Evolutionary conservation across 139 green algal species (phyloP).

Genomic region (Medakamo hakoo): DNA sequence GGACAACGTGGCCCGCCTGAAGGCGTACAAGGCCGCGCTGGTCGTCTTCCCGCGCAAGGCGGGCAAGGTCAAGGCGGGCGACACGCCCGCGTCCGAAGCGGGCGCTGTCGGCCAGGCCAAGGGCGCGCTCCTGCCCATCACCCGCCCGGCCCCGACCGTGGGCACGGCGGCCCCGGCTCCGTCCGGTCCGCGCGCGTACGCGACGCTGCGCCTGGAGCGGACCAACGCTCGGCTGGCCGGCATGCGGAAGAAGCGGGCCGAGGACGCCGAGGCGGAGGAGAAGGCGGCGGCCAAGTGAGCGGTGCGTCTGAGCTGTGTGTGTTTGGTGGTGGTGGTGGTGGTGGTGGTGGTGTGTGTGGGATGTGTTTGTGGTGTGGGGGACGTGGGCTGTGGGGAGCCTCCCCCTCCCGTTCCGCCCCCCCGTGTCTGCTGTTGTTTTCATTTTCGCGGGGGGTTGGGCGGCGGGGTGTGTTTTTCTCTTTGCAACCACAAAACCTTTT

Average conservation of each 20-base stretch:
- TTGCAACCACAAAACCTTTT: too few species aligned
- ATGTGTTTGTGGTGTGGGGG: not conserved
- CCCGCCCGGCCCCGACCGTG: constrained; percentile 25
- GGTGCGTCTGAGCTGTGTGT: not conserved
- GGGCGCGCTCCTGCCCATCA: constrained; percentile 50
- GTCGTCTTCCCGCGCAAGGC: constrained; percentile 82
- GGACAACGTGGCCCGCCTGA: constrained; percentile 84
- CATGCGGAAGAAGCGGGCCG: constrained; percentile 66
- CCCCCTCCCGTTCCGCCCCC: too few species aligned
- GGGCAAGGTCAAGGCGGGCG: constrained; percentile 88
- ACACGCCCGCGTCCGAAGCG: constrained; percentile 57
- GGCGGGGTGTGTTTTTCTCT: too few species aligned
- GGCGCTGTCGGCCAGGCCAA: constrained; percentile 32
- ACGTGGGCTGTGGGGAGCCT: too few species aligned
- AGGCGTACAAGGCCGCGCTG: constrained; percentile 92
- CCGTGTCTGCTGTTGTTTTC: too few species aligned
- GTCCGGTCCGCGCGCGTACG: constrained; percentile 56
- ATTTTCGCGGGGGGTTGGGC: too few species aligned
- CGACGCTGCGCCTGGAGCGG: constrained; percentile 80
- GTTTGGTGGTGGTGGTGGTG: not conserved
- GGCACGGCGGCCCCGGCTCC: constrained; percentile 72
- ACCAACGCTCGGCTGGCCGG: constrained; percentile 73
- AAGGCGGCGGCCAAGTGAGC: constrained; percentile 36
- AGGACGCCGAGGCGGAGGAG: constrained; percentile 50
- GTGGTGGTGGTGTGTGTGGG: not conserved